Base-by-base conservation (phyloP, 2,329 filamentous ascomycete species). In the Hymenoscyphus occultus region DNA sequence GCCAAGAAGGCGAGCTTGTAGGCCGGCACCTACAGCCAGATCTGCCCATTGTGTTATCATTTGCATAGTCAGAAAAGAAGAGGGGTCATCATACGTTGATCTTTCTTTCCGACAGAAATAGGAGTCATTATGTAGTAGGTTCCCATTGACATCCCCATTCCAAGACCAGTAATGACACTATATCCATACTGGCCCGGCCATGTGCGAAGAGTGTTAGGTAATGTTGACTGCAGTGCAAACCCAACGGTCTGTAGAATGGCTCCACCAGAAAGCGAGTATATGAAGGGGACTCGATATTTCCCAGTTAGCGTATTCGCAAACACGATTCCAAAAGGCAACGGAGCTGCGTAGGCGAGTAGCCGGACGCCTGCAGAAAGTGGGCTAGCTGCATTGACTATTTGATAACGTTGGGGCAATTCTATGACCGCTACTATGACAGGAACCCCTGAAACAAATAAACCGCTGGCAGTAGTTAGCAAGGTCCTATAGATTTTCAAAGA, bases 171-270 rank as follows among this genome's bases (percentile, higher is more conserved):
- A 35, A 61, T n/a, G 5, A 39, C 40, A 1, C 32, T 10, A 35
- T 61, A 61, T 6, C 40, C 59, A 61, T 61, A 61, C 35, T 61
- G 59, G 19, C 14, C 19, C n/a, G 22, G 7, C 31, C 6, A n/a
- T 13, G 32, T 54, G 2, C n/a, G 7, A 31, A 16, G 13, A 31
- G 22, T 35, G 5, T 13, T n/a, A 9, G 40, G 40, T 2, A 51
- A 10, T 7, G 28, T 51, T 35, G 45, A 51, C 40, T 31, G 6
- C 3, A 61, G 45, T 19, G 40, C 59, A n/a, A 61, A 61, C 10
- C 59, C 59, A 39, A 61, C 4, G 12, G 59, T 45, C 22, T 35
- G 40, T 35, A 35, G 9, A 35, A 19, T 13, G 31, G 59, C 12
- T 14, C 6, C 40, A 13, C 5, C 12, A 22, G 51, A 32, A 9